phyloP scores from a whole-genome alignment of 2,329 filamentous ascomycete genomes.

The Aschersonia sp. region DNA sequence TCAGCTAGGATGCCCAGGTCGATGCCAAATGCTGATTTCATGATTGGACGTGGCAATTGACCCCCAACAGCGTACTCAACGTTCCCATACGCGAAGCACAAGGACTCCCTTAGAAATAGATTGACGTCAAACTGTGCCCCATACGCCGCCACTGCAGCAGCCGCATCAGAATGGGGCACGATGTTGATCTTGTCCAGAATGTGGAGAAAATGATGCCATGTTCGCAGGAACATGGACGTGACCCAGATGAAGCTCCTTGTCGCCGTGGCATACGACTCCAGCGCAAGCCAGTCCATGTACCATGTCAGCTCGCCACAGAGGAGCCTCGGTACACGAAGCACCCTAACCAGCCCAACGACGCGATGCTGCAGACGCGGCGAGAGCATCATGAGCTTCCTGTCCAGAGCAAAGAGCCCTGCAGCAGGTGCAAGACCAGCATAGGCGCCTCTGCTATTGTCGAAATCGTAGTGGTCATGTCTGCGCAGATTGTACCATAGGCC shows the following conservation, averaged over 20 bases:
- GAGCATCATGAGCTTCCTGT: slow-evolving; percentile 7
- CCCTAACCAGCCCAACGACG: slow-evolving; percentile 16
- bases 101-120: slow-evolving; percentile 12
- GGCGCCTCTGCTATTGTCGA: too few species aligned
- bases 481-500: slow-evolving; percentile 13
- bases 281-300: slow-evolving; percentile 19
- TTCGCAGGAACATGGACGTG: slow-evolving; percentile 12
- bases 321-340: slow-evolving; percentile 10
- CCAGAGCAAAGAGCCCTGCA: slow-evolving; percentile 8
- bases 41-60: slow-evolving; percentile 16
- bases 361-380: slow-evolving; percentile 14
- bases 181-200: neutral
- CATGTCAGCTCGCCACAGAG: slow-evolving; percentile 9
- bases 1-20: slow-evolving; percentile 1
- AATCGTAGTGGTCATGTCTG: neutral
- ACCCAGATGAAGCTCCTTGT: slow-evolving; percentile 16
- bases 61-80: slow-evolving; percentile 13
- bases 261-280: slow-evolving; percentile 9
- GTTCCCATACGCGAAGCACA: slow-evolving; percentile 16
- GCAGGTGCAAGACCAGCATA: neutral
- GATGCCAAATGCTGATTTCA: slow-evolving; percentile 9
- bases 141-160: neutral
- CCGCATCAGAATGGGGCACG: too few species aligned
- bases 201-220: slow-evolving; percentile 10
- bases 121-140: slow-evolving; percentile 12